A percentile compares a stretch with the other conserved stretches of the same genome.
These are phyloP conservation scores for Talaromyces amestolkiae DNA, from an alignment of 2,329 filamentous ascomycete species.

Conservation along the genomic window DNA sequence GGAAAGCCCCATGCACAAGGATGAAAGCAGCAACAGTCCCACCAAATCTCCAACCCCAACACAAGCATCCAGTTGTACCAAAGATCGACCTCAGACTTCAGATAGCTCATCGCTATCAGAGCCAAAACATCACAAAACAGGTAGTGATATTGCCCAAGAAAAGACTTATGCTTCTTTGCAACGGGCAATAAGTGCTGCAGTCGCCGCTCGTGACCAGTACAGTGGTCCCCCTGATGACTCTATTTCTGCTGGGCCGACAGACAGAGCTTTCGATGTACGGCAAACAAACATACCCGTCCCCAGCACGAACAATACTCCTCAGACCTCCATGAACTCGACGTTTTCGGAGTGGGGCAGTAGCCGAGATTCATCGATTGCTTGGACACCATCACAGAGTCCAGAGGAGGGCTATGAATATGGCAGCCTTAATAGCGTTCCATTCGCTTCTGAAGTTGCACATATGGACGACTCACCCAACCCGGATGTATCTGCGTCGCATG, in stretches of 20 bases:
- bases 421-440: constrained; percentile 24
- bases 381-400: constrained; percentile 29
- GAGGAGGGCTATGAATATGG: constrained; percentile 27
- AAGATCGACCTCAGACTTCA: constrained; percentile 17
- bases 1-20: constrained; percentile 11
- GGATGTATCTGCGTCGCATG: constrained; percentile 18
- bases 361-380: constrained; percentile 29
- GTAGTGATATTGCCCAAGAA: constrained; percentile 40
- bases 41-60: constrained; percentile 27
- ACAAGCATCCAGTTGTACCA: constrained; percentile 19
- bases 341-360: constrained; percentile 31
- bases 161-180: constrained; percentile 46
- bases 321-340: constrained; percentile 24
- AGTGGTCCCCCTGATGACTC: constrained; percentile 23
- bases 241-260: constrained; percentile 24
- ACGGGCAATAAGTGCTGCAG: constrained; percentile 43
- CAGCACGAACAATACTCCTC: constrained; percentile 19
- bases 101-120: constrained; percentile 22
- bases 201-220: constrained; percentile 38
- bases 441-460: constrained; percentile 24
- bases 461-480: constrained; percentile 23
- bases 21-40: constrained; percentile 8
- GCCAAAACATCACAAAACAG: constrained; percentile 35
- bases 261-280: constrained; percentile 31
- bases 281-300: constrained; percentile 28